Evolutionary conservation across 768 basidiomycete species (phyloP).

Genomic region (Tulasnella sp.): DNA sequence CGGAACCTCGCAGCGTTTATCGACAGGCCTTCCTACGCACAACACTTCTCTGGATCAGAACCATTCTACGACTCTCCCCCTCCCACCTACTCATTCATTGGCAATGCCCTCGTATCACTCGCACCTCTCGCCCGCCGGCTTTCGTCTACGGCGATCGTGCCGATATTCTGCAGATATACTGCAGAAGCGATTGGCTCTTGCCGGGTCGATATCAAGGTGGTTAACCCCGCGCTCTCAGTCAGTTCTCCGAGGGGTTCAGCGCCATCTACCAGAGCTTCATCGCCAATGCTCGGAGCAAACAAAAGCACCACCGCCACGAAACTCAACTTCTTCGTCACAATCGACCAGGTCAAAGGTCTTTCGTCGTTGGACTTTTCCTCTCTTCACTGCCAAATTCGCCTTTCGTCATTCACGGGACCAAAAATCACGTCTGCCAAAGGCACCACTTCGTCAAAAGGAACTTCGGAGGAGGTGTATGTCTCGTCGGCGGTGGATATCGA

Average conservation of each 20-base stretch:
- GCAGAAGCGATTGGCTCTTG: slow-evolving; percentile 96
- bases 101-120: slow-evolving; percentile 80
- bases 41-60: slow-evolving; percentile 91
- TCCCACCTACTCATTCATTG: slow-evolving; percentile 91
- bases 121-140: slow-evolving; percentile 76
- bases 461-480: slow-evolving; percentile 84
- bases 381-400: slow-evolving; percentile 83
- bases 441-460: slow-evolving; percentile 71
- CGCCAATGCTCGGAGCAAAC: slow-evolving; percentile 64
- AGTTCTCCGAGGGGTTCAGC: slow-evolving; percentile 62
- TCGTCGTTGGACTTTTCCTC: slow-evolving; percentile 87
- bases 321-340: slow-evolving; percentile 78
- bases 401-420: slow-evolving; percentile 84
- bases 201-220: slow-evolving; percentile 79
- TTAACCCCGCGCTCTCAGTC: slow-evolving; percentile 63
- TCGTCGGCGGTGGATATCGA: slow-evolving; percentile 78
- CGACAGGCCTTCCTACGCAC: slow-evolving; percentile 89
- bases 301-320: slow-evolving; percentile 72
- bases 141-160: slow-evolving; percentile 73
- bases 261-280: slow-evolving; percentile 71
- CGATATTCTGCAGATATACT: slow-evolving; percentile 93
- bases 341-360: slow-evolving; percentile 87
- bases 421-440: slow-evolving; percentile 74
- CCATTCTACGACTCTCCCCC: slow-evolving; percentile 90
- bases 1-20: slow-evolving; percentile 88